Evolutionary conservation across 176 grass and related monocot genomes (phyloP).

Genomic region (Rhynchospora pubera): DNA sequence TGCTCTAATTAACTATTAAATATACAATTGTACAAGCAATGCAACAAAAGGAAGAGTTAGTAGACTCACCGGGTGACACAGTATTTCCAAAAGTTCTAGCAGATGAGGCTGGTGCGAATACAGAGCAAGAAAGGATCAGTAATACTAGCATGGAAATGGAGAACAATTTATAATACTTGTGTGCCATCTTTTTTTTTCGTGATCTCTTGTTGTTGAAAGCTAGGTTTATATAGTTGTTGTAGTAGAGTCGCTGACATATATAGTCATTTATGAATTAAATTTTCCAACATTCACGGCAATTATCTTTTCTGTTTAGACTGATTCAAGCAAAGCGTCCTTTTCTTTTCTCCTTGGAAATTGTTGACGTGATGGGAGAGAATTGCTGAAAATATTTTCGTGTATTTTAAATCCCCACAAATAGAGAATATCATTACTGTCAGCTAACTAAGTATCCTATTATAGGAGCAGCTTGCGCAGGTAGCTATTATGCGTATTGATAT

Average conservation of each 20-base stretch:
- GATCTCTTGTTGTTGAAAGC: not conserved
- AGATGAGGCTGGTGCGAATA: not conserved
- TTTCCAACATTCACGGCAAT: not conserved
- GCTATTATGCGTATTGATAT: no score
- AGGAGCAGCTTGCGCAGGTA: no score
- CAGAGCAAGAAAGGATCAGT: not conserved
- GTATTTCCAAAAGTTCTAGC: not conserved
- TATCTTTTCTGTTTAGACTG: not conserved
- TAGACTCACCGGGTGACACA: not conserved
- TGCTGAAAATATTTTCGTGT: no score
- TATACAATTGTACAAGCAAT: no score
- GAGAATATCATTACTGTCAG: no score
- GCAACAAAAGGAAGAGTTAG: not conserved
- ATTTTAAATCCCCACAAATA: no score
- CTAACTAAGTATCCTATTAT: no score
- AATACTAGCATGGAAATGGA: not conserved
- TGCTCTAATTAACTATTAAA: no score
- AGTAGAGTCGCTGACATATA: no score
- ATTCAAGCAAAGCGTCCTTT: not conserved
- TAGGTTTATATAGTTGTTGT: not conserved
- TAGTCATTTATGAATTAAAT: not conserved
- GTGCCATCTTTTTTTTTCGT: not conserved
- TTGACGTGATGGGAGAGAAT: no score
- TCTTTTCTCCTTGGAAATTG: no score
- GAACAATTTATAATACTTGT: not conserved